Conservation (phyloP, 805 yeast genomes). For the Candida glaebosa region DNA sequence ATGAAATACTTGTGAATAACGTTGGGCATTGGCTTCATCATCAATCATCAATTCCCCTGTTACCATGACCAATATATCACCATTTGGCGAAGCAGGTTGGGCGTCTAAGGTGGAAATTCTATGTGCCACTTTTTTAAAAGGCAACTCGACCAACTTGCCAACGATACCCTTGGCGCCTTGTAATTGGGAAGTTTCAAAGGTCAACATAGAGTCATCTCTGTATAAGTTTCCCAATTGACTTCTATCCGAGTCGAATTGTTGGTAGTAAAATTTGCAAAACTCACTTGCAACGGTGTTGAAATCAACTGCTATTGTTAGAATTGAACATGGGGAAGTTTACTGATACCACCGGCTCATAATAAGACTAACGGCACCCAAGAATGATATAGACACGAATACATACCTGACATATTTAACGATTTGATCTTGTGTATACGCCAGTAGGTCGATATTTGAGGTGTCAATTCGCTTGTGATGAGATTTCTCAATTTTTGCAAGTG, state of each 20-base stretch:
- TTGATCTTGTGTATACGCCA: too few relatives aligned
- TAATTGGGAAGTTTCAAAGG: slow-evolving; percentile 89
- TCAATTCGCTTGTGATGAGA: not conserved
- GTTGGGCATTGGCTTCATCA: slow-evolving; percentile 92
- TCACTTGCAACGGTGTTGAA: slow-evolving; percentile 57
- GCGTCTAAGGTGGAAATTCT: slow-evolving; percentile 94
- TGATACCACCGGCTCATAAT: too few relatives aligned
- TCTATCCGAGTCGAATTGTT: slow-evolving; percentile 92
- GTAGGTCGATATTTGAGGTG: too few relatives aligned
- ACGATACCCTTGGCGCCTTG: slow-evolving; percentile 94
- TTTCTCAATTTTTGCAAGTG: not conserved
- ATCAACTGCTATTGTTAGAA: slow-evolving; percentile 25
- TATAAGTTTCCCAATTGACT: slow-evolving; percentile 87
- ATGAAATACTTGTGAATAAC: slow-evolving; percentile 97
- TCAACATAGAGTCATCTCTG: slow-evolving; percentile 96
- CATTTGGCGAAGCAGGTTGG: slow-evolving; percentile 91
- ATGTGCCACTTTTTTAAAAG: slow-evolving; percentile 91
- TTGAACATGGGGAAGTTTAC: too few relatives aligned
- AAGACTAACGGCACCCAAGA: too few relatives aligned
- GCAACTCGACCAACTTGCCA: slow-evolving; percentile 84
- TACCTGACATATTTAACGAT: slow-evolving; percentile 7
- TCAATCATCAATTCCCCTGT: slow-evolving; percentile 93
- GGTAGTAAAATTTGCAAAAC: slow-evolving; percentile 92
- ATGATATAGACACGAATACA: not conserved
- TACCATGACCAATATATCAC: slow-evolving; percentile 94